These are phyloP conservation scores for Mortierella hygrophila DNA, from an alignment of 192 early-diverging fungal genomes.

Conservation along the genomic window DNA sequence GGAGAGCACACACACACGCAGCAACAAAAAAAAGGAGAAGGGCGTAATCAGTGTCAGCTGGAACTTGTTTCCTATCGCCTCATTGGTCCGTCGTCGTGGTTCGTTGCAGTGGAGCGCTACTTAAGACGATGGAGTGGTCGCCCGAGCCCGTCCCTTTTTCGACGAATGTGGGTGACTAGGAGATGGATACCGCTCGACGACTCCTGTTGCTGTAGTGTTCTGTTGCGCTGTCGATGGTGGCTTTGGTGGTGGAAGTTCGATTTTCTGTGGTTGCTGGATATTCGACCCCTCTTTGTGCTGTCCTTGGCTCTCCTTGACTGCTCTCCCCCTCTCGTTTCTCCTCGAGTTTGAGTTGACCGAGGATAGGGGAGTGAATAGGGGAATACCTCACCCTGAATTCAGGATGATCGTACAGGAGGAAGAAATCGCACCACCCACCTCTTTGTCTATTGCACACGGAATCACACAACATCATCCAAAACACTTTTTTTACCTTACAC, in stretches of 20 bases:
- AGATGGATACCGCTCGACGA: neutral
- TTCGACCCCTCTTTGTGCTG: neutral
- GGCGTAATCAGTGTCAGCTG: neutral
- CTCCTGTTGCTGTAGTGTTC: neutral
- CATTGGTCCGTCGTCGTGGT: neutral
- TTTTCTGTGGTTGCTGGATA: neutral
- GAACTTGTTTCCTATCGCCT: neutral
- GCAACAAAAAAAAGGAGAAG: constrained; percentile 2
- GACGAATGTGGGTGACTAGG: neutral
- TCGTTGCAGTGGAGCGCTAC: neutral
- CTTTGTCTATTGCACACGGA: neutral
- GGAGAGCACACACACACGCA: neutral
- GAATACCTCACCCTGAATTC: neutral
- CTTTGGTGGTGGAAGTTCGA: neutral
- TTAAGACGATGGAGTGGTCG: neutral
- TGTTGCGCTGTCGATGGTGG: neutral
- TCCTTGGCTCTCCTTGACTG: neutral
- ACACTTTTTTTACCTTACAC: neutral
- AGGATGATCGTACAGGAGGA: neutral
- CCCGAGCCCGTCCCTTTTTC: neutral
- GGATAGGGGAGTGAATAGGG: neutral
- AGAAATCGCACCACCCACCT: neutral
- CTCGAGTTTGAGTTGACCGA: neutral
- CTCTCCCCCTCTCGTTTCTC: neutral
- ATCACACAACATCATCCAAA: neutral